Conservation (phyloP, 768 basidiomycete genomes). For the Boletus tylopilopsis region DNA sequence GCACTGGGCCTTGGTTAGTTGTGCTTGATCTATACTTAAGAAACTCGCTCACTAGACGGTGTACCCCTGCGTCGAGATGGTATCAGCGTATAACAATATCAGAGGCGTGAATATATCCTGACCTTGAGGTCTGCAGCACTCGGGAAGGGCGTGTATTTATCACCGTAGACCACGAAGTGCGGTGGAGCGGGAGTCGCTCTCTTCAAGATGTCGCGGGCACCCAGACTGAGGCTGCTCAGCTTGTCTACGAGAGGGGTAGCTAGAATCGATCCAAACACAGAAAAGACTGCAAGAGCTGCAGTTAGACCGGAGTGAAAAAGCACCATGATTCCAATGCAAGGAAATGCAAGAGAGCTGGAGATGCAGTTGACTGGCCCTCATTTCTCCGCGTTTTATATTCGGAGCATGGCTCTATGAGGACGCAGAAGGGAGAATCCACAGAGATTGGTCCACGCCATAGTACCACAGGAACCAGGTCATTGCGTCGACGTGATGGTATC, state of each 20-base stretch:
- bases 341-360: no score
- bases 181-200: slow-evolving; percentile 40
- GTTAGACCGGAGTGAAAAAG: slow-evolving; percentile 6
- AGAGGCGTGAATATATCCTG: background rate
- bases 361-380: no score
- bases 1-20: slow-evolving; percentile 18
- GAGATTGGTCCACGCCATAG: no score
- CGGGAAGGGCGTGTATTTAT: slow-evolving; percentile 42
- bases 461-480: no score
- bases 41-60: slow-evolving; percentile 32
- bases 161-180: slow-evolving; percentile 42
- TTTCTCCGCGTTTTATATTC: no score
- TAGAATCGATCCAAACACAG: slow-evolving; percentile 4
- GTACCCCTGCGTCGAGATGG: slow-evolving; percentile 23
- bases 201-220: slow-evolving; percentile 21
- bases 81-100: background rate
- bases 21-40: background rate
- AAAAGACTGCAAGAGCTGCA: background rate
- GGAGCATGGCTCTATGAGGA: no score
- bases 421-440: no score
- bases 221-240: slow-evolving; percentile 18
- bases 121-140: slow-evolving; percentile 42
- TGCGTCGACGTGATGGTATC: no score
- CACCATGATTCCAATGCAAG: slow-evolving; percentile 10
- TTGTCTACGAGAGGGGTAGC: slow-evolving; percentile 23